These are phyloP conservation scores for Sporothrix variecibatus DNA, from an alignment of 2,329 filamentous ascomycete species.

Conservation along the genomic window DNA sequence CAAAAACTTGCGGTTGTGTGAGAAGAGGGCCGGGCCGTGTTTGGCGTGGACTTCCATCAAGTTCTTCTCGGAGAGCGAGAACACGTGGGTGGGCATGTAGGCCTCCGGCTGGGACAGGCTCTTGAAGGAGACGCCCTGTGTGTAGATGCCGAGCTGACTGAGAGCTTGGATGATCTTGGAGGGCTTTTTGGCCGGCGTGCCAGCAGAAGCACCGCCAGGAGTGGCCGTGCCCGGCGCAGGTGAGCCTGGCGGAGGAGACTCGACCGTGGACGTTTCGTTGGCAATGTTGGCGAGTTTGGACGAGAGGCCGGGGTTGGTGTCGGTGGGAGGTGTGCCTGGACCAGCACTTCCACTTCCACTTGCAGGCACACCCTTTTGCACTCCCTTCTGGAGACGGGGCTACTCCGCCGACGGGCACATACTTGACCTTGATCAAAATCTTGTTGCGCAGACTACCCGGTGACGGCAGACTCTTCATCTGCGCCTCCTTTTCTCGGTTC, in stretches of 20 bases:
- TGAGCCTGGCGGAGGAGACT: constrained; percentile 34
- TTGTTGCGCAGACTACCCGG: constrained; percentile 72
- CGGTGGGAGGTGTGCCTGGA: neutral
- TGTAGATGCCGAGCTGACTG: constrained; percentile 78
- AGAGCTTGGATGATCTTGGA: constrained; percentile 72
- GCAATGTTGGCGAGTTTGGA: constrained; percentile 20
- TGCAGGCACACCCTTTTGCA: neutral
- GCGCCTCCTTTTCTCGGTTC: neutral
- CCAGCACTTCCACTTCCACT: neutral
- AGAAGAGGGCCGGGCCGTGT: constrained; percentile 60
- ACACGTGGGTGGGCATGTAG: constrained; percentile 66
- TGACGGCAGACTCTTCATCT: constrained; percentile 55
- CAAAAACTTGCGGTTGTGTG: constrained; percentile 78
- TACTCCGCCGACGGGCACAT: constrained; percentile 48
- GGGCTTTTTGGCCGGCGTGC: constrained; percentile 50
- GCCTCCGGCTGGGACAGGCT: constrained; percentile 72
- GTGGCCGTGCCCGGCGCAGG: neutral
- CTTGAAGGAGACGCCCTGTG: constrained; percentile 79
- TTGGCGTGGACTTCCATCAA: constrained; percentile 63
- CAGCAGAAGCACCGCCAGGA: neutral
- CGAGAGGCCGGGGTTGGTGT: constrained; percentile 10
- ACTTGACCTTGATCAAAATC: constrained; percentile 84
- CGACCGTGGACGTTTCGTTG: neutral
- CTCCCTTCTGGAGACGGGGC: neutral
- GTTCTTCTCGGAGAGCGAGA: constrained; percentile 64